These are phyloP conservation scores for Pezicula radicicola DNA, from an alignment of 2,329 filamentous ascomycete genomes.

Conservation along the genomic window DNA sequence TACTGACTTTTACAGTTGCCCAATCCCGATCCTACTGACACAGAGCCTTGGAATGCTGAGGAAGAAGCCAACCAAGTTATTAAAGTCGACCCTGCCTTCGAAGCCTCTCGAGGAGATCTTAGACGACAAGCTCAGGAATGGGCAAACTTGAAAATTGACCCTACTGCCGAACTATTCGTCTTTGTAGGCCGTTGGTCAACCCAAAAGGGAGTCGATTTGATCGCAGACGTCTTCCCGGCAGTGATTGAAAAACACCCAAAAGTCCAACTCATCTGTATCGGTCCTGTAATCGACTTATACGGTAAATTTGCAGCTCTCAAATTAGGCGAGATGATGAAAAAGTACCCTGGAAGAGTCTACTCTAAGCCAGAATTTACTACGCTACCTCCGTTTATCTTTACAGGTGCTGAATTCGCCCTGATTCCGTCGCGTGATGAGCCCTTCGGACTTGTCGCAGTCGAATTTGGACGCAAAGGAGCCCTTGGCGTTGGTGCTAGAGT, in stretches of 20 bases:
- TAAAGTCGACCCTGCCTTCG: slow-evolving; percentile 49
- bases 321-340: slow-evolving; percentile 58
- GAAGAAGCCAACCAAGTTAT: slow-evolving; percentile 37
- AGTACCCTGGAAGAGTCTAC: slow-evolving; percentile 61
- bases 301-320: slow-evolving; percentile 65
- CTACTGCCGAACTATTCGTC: slow-evolving; percentile 60
- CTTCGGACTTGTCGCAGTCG: slow-evolving; percentile 64
- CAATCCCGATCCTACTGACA: slow-evolving; percentile 63
- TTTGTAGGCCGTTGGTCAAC: slow-evolving; percentile 67
- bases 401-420: slow-evolving; percentile 64
- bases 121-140: slow-evolving; percentile 62
- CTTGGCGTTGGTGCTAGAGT: slow-evolving; percentile 63
- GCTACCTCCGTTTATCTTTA: slow-evolving; percentile 62
- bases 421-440: slow-evolving; percentile 67
- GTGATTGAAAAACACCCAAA: slow-evolving; percentile 57
- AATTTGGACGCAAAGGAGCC: slow-evolving; percentile 66
- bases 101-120: slow-evolving; percentile 47
- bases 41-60: slow-evolving; percentile 53
- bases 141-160: slow-evolving; percentile 58
- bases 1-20: slow-evolving; percentile 46
- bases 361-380: slow-evolving; percentile 64
- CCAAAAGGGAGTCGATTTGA: slow-evolving; percentile 66
- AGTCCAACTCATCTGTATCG: slow-evolving; percentile 59
- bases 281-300: slow-evolving; percentile 65
- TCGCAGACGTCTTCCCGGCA: slow-evolving; percentile 62